Evolutionary conservation across 345 rosid genomes (phyloP).

Genomic region (Garcia nutans): DNA sequence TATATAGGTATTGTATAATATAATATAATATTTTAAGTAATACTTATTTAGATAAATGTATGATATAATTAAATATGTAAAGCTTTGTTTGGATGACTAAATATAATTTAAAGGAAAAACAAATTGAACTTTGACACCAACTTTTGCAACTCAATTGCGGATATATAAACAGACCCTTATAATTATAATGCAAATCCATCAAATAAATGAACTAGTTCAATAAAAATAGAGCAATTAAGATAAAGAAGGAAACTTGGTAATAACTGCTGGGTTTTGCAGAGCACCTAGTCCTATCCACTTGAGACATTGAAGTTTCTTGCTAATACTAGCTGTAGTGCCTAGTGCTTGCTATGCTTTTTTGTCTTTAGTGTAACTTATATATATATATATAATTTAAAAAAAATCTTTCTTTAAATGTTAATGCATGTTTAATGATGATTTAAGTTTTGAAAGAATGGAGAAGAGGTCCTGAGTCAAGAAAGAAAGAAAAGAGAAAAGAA

Average conservation of each 20-base stretch:
- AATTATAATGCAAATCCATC: too few species aligned
- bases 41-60: too few species aligned
- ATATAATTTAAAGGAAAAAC: too few species aligned
- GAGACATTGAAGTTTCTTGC: constrained; percentile 24
- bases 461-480: constrained; percentile 4
- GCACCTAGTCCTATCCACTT: constrained; percentile 11
- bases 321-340: neutral
- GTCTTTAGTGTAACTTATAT: constrained; percentile 9
- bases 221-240: neutral
- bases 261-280: constrained; percentile 43
- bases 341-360: constrained; percentile 3
- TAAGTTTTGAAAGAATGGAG: neutral
- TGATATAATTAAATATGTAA: too few species aligned
- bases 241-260: neutral
- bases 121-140: too few species aligned
- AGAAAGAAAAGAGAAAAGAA: neutral
- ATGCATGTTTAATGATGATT: constrained; percentile 3
- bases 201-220: too few species aligned
- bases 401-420: neutral
- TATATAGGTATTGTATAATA: too few species aligned
- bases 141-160: too few species aligned
- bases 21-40: too few species aligned
- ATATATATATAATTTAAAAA: too few species aligned
- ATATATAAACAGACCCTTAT: too few species aligned
- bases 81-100: too few species aligned